Evolutionary conservation across 2,329 filamentous ascomycete genomes (phyloP).

Genomic region (Chaetomium strumarium): DNA sequence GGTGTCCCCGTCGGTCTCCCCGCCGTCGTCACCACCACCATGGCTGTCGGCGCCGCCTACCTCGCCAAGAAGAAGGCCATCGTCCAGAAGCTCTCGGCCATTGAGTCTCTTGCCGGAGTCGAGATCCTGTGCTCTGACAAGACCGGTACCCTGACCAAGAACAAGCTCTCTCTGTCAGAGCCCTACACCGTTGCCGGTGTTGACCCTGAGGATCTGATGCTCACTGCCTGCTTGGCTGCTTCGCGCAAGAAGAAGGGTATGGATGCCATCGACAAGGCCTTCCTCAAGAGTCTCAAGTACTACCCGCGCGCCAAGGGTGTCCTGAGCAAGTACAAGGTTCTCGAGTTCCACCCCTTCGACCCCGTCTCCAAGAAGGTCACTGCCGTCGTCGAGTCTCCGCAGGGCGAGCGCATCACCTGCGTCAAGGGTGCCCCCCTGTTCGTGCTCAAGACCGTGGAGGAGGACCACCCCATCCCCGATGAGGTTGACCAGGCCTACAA

Average conservation of each 20-base stretch:
- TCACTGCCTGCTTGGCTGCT: constrained; percentile 83
- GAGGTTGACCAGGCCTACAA: constrained; percentile 79
- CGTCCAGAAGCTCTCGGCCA: constrained; percentile 86
- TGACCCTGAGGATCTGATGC: constrained; percentile 82
- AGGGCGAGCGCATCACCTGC: constrained; percentile 79
- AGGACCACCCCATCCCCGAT: constrained; percentile 73
- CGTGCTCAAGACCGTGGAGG: constrained; percentile 80
- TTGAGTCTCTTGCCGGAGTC: constrained; percentile 86
- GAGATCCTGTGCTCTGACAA: constrained; percentile 94
- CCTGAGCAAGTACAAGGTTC: constrained; percentile 75
- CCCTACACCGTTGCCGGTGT: constrained; percentile 79
- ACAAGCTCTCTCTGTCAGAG: constrained; percentile 83
- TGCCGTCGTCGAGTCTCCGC: constrained; percentile 74
- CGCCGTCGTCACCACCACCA: constrained; percentile 88
- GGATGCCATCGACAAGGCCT: constrained; percentile 91
- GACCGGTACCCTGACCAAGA: constrained; percentile 89
- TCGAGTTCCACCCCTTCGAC: constrained; percentile 84
- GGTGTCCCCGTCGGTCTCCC: constrained; percentile 91
- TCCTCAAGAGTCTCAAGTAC: constrained; percentile 76
- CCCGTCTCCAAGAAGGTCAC: constrained; percentile 91
- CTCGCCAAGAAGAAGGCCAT: constrained; percentile 90
- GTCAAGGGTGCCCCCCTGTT: constrained; percentile 88
- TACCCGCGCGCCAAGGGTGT: constrained; percentile 79
- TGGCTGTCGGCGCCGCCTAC: constrained; percentile 89
- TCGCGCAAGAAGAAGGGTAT: constrained; percentile 95